Conservation (phyloP, 129 eudicot genomes). For the Pulicaria dysenterica region DNA sequence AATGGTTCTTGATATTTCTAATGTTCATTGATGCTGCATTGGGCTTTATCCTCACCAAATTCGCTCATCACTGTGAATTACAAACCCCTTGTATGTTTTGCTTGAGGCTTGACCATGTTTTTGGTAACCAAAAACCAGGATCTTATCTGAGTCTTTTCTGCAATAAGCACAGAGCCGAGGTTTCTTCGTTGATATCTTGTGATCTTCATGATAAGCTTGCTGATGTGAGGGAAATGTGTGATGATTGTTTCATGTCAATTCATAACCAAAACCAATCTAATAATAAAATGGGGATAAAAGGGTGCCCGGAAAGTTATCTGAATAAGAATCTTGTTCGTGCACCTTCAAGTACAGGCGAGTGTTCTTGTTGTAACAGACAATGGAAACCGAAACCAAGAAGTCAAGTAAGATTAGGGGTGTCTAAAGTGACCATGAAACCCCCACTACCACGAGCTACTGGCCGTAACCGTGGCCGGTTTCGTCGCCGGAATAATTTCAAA, state of each 20-base stretch:
- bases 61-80: slow-evolving; percentile 68
- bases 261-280: slow-evolving; percentile 41
- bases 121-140: slow-evolving; percentile 51
- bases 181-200: slow-evolving; percentile 63
- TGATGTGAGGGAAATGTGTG: slow-evolving; percentile 65
- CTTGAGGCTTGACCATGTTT: slow-evolving; percentile 60
- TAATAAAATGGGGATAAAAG: slow-evolving; percentile 47
- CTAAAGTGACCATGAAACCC: slow-evolving; percentile 60
- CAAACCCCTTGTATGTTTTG: slow-evolving; percentile 77
- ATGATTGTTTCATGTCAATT: slow-evolving; percentile 72
- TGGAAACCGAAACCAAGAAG: slow-evolving; percentile 59
- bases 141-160: slow-evolving; percentile 56
- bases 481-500: slow-evolving; percentile 59
- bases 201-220: slow-evolving; percentile 67
- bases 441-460: slow-evolving; percentile 64
- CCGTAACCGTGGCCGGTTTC: slow-evolving; percentile 56
- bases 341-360: slow-evolving; percentile 45
- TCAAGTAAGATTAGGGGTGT: slow-evolving; percentile 46
- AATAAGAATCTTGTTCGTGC: slow-evolving; percentile 39
- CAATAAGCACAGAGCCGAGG: slow-evolving; percentile 51
- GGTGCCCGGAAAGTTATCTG: slow-evolving; percentile 34
- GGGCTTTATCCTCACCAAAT: slow-evolving; percentile 57
- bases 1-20: slow-evolving; percentile 84
- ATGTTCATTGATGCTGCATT: slow-evolving; percentile 71
- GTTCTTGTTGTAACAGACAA: slow-evolving; percentile 69